These are phyloP conservation scores for Orbilia ellipsospora DNA, from an alignment of 2,329 filamentous ascomycete genomes.

Conservation along the genomic window DNA sequence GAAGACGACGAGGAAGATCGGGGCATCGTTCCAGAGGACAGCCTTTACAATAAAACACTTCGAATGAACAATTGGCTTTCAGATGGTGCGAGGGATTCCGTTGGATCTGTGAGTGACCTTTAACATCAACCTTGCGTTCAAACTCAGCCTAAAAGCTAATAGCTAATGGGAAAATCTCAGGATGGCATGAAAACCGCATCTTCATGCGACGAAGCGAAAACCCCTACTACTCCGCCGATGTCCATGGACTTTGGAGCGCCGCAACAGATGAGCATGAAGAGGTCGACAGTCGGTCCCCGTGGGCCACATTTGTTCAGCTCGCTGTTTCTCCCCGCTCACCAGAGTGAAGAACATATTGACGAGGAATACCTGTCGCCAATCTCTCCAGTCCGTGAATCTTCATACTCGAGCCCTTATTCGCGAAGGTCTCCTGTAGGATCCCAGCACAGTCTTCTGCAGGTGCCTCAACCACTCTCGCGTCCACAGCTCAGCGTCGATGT, in stretches of 20 bases:
- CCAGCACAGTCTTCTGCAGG: constrained; percentile 62
- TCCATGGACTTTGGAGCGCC: constrained; percentile 62
- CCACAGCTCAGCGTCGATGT: constrained; percentile 60
- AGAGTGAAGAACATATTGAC: constrained; percentile 66
- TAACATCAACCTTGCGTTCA: constrained; percentile 11
- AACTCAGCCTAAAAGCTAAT: background rate
- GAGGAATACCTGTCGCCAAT: constrained; percentile 63
- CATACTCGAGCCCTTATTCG: constrained; percentile 63
- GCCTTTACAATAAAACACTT: constrained; percentile 57
- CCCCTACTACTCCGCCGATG: constrained; percentile 71
- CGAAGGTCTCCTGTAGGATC: constrained; percentile 62
- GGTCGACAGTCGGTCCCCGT: constrained; percentile 70
- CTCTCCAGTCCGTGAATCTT: constrained; percentile 69
- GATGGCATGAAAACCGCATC: constrained; percentile 82
- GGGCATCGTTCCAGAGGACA: constrained; percentile 57
- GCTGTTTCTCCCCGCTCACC: constrained; percentile 70
- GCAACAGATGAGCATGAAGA: constrained; percentile 69
- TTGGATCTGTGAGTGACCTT: constrained; percentile 57
- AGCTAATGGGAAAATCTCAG: constrained; percentile 63
- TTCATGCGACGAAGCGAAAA: constrained; percentile 83
- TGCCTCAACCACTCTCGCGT: constrained; percentile 50
- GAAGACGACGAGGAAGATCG: constrained; percentile 55
- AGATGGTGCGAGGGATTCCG: constrained; percentile 58
- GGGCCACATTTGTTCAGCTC: constrained; percentile 88
- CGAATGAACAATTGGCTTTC: constrained; percentile 59